Evolutionary conservation across 768 basidiomycete species (phyloP).

Genomic region (Erythrobasidium yunnanense): DNA sequence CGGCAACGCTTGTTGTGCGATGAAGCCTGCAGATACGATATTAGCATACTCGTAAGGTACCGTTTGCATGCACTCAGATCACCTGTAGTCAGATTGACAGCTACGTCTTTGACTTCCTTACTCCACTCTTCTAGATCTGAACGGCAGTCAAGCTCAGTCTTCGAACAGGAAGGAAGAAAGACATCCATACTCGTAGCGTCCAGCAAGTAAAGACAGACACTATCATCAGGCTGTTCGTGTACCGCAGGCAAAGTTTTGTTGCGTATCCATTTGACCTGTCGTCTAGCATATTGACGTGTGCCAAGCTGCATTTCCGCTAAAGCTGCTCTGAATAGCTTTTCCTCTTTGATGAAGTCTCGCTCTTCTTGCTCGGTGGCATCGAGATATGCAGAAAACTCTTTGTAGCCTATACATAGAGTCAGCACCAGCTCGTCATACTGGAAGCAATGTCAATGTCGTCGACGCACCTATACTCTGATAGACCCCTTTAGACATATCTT

Average conservation of each 20-base stretch:
- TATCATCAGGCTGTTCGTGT: slow-evolving; percentile 37
- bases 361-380: background rate
- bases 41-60: background rate
- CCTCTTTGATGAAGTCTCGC: slow-evolving; percentile 37
- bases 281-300: slow-evolving; percentile 80
- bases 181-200: slow-evolving; percentile 58
- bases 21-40: background rate
- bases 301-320: slow-evolving; percentile 71
- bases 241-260: slow-evolving; percentile 67
- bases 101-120: background rate
- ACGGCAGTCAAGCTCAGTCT: background rate
- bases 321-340: slow-evolving; percentile 48
- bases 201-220: slow-evolving; percentile 51
- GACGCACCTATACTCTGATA: slow-evolving; percentile 80
- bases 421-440: no score
- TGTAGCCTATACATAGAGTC: no score
- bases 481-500: slow-evolving; percentile 71
- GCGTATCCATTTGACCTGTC: slow-evolving; percentile 82
- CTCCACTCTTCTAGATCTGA: background rate
- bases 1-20: background rate
- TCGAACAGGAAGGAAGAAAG: background rate
- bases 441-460: no score
- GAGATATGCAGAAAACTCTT: slow-evolving; percentile 69
- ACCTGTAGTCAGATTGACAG: background rate
- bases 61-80: background rate